A percentile compares a stretch with the other conserved stretches of the same genome.
These are phyloP conservation scores for Apiosordaria backusii DNA, from an alignment of 495 filamentous ascomycete genomes.

Conservation along the genomic window DNA sequence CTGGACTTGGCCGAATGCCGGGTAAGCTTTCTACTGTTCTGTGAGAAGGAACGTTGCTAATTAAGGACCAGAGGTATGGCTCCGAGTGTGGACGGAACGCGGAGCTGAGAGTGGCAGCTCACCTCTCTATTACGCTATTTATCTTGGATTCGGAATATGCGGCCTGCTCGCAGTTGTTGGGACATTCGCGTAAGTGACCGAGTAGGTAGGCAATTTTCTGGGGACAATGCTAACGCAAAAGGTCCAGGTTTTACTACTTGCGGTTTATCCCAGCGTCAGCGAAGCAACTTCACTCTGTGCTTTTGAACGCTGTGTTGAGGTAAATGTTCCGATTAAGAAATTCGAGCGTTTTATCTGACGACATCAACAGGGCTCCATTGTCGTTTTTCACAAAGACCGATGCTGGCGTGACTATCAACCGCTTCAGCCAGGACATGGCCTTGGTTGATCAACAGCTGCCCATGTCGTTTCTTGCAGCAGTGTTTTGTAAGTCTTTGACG, in stretches of 20 bases:
- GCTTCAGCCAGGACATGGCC: background rate
- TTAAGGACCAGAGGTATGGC: too few relatives aligned
- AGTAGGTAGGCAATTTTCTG: background rate
- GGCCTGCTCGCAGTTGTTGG: background rate
- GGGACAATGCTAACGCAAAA: background rate
- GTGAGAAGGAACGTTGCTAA: too few relatives aligned
- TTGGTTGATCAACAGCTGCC: background rate
- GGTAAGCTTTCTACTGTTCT: too few relatives aligned
- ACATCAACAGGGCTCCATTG: background rate
- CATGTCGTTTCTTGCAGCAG: background rate
- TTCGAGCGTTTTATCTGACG: background rate
- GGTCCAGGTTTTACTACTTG: background rate
- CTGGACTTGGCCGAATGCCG: too few relatives aligned
- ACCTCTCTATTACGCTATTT: too few relatives aligned
- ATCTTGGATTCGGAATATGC: background rate
- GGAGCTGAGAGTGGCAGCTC: too few relatives aligned
- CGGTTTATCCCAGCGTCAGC: background rate
- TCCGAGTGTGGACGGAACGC: too few relatives aligned
- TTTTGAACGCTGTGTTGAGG: background rate
- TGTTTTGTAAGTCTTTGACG: too few relatives aligned
- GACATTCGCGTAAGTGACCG: background rate
- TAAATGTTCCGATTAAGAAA: background rate
- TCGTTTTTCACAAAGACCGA: background rate
- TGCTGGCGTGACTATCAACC: background rate
- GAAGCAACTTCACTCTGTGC: background rate